Evolutionary conservation across 352 stramenopile genomes (phyloP).

Genomic region (Phytopythium vexans): DNA sequence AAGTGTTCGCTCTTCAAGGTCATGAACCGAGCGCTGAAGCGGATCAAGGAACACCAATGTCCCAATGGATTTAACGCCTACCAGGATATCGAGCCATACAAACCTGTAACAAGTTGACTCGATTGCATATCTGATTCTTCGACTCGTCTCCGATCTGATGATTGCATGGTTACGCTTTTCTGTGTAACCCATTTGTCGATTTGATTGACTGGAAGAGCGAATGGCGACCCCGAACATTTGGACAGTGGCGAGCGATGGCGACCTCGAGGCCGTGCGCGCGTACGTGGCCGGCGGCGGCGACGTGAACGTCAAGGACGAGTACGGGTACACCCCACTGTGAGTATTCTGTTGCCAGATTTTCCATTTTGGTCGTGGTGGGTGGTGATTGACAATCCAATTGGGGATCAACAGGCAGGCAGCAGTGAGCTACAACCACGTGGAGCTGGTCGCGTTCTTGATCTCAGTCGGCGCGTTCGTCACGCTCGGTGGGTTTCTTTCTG

Average conservation of each 20-base stretch:
- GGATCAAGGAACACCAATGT: slow-evolving; percentile 41
- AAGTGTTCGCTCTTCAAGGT: slow-evolving; percentile 35
- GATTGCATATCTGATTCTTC: background rate
- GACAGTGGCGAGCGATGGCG: slow-evolving; percentile 58
- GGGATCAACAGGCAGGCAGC: slow-evolving; percentile 41
- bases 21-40: slow-evolving; percentile 38
- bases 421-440: slow-evolving; percentile 67
- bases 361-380: too few species aligned
- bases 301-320: slow-evolving; percentile 55
- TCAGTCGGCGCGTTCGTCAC: slow-evolving; percentile 34
- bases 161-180: too few species aligned
- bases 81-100: background rate
- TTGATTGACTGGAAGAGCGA: background rate
- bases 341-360: slow-evolving; percentile 7
- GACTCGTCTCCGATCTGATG: background rate
- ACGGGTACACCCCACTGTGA: slow-evolving; percentile 68
- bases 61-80: slow-evolving; percentile 39
- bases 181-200: too few species aligned
- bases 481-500: slow-evolving; percentile 22
- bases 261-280: slow-evolving; percentile 43
- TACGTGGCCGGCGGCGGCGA: slow-evolving; percentile 47
- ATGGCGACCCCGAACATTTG: slow-evolving; percentile 46
- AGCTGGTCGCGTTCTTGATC: slow-evolving; percentile 50
- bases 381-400: too few species aligned
- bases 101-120: too few species aligned